These are phyloP conservation scores for Castanea crenata DNA, from an alignment of 306 rosid genomes.

Conservation along the genomic window DNA sequence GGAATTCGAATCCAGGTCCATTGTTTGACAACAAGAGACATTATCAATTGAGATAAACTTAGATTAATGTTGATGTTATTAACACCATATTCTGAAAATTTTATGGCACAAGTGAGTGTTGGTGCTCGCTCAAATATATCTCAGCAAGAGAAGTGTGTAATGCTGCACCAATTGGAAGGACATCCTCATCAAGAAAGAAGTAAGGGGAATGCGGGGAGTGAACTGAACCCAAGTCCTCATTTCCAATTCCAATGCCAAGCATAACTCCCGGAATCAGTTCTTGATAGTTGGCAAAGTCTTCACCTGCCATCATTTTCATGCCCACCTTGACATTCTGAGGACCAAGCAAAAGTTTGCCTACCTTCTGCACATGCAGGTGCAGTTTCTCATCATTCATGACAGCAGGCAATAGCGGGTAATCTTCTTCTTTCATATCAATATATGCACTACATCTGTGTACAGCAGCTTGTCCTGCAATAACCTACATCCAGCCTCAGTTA, in stretches of 20 bases:
- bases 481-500: slow-evolving; percentile 32
- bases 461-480: slow-evolving; percentile 64
- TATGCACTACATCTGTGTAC: slow-evolving; percentile 59
- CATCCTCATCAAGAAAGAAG: slow-evolving; percentile 71
- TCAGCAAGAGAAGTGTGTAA: slow-evolving; percentile 58
- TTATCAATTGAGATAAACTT: no score
- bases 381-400: slow-evolving; percentile 47
- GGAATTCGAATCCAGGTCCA: no score
- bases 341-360: slow-evolving; percentile 59
- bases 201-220: slow-evolving; percentile 69
- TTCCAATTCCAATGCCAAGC: slow-evolving; percentile 57
- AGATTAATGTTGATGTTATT: background rate
- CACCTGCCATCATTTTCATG: slow-evolving; percentile 56
- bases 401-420: slow-evolving; percentile 31
- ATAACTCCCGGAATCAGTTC: slow-evolving; percentile 52
- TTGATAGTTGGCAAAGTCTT: slow-evolving; percentile 69
- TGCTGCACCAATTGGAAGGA: slow-evolving; percentile 66
- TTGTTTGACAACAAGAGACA: no score
- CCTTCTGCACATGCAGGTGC: slow-evolving; percentile 52
- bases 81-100: background rate
- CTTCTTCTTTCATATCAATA: slow-evolving; percentile 35
- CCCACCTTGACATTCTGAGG: slow-evolving; percentile 49
- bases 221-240: slow-evolving; percentile 58
- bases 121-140: slow-evolving; percentile 42
- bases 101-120: slow-evolving; percentile 1